Evolutionary conservation across 192 early-diverging fungal genomes (phyloP).

Genomic region (Powellomyces hirtus): DNA sequence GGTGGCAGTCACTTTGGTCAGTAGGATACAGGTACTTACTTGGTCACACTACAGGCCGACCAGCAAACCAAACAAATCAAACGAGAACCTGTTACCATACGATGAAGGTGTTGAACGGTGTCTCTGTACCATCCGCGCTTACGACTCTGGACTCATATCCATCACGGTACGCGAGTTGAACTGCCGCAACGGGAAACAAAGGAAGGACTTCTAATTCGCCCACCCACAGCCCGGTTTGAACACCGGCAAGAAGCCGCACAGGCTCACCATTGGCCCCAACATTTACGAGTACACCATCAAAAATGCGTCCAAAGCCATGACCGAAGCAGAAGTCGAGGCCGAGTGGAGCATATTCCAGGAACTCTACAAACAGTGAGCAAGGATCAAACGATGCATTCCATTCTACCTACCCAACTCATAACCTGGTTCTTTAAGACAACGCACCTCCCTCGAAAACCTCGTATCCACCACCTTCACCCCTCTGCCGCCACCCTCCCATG

Average conservation of each 20-base stretch:
- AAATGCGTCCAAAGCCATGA: conserved; percentile 17
- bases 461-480: conserved; percentile 20
- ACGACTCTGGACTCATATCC: conserved; percentile 36
- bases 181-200: too few species aligned
- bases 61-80: too few species aligned
- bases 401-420: neutral
- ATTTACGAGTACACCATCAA: conserved; percentile 35
- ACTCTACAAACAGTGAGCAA: conserved; percentile 29
- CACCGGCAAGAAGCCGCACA: conserved; percentile 2
- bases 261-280: conserved; percentile 32
- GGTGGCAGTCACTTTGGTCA: too few species aligned
- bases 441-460: neutral
- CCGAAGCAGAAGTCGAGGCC: conserved; percentile 22
- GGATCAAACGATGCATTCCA: too few species aligned
- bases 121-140: conserved; percentile 42
- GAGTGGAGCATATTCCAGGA: conserved; percentile 37
- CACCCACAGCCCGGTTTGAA: conserved; percentile 2
- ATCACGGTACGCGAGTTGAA: conserved; percentile 35
- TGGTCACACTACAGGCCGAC: too few species aligned
- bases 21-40: too few species aligned
- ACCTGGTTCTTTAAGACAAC: neutral
- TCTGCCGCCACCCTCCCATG: neutral
- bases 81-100: too few species aligned
- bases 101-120: conserved; percentile 32
- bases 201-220: neutral